Base-by-base conservation (phyloP, 257 asterid species). In the Knoxia roxburghii region DNA sequence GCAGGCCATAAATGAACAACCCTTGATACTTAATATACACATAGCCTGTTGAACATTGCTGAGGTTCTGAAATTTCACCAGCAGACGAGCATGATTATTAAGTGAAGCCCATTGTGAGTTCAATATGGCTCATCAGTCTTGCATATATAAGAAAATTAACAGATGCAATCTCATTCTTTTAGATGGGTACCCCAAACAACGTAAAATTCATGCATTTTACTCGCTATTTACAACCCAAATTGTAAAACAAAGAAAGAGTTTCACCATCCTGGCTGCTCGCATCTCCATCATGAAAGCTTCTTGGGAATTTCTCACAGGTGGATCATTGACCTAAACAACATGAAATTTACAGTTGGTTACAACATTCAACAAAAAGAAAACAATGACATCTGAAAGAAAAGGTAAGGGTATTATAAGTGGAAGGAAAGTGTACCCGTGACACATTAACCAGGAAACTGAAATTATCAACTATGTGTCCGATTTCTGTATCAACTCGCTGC, bases 221-320 rank as follows among this genome's bases (percentile, higher is more conserved):
- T 27, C 43, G 23, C 27, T 32, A 66, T 18, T 4, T 39, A 11
- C 58, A 7, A n/a, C 40, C 2, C 18, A 60, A 55, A 37, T n/a
- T 33, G 61, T 45, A 24, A 3, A 30, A 60, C 12, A 20, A 18
- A 53, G 35, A 48, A 55, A 68, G 46, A 61, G 48, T 24, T 6
- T 83, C 56, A 88, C 97, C 96, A 90, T 86, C 76, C 95, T 78
- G 21, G 97, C 87, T 55, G 90, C 95, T 26, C 92, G 95, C 95
- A 90, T 87, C 75, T 93, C 99, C 95, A 88, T 88, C 97, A 88
- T 86, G 80, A 93, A 90, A 46, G 92, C 85, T 74, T 93, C 99
- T 72, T 90, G 96, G 7, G 95, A 88, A 70, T 93, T 90, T 50
- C 96, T 78, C 23, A 90, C 91, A 8, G 86, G 88, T 37, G 83